phyloP scores from a whole-genome alignment of 345 rosid genomes.

The Bruguiera gymnorhiza region DNA sequence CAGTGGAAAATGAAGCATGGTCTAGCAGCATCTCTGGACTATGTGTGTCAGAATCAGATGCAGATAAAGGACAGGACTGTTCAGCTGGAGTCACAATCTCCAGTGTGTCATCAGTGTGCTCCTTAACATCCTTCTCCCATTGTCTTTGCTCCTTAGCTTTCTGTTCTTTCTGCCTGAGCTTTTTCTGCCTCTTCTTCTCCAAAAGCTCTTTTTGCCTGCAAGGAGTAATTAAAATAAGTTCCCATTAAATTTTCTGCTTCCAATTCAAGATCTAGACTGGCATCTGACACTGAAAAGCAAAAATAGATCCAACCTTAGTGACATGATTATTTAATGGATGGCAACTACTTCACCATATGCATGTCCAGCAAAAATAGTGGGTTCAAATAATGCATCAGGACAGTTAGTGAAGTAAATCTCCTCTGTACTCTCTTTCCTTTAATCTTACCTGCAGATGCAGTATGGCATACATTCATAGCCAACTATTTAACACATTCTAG shows the following conservation, averaged over 20 bases:
- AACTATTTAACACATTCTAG: neutral
- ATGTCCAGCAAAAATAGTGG: neutral
- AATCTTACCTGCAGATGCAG: neutral
- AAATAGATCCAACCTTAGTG: neutral
- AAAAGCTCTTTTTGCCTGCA: conserved; percentile 69
- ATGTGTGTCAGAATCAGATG: conserved; percentile 44
- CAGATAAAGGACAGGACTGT: conserved; percentile 34
- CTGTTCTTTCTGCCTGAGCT: conserved; percentile 79
- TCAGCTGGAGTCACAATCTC: conserved; percentile 49
- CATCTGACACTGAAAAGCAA: no score
- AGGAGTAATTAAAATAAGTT: conserved; percentile 6
- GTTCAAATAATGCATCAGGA: neutral
- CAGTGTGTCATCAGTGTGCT: conserved; percentile 36
- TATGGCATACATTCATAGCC: neutral
- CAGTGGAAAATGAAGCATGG: conserved; percentile 35
- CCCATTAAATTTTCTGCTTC: neutral
- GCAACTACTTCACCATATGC: neutral
- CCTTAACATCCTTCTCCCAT: conserved; percentile 35
- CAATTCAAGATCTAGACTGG: neutral
- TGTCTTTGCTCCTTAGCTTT: conserved; percentile 66
- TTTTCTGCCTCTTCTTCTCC: conserved; percentile 81
- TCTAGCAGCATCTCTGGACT: conserved; percentile 34
- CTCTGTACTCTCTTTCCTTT: neutral
- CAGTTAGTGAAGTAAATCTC: neutral
- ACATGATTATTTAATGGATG: neutral